Evolutionary conservation across 352 stramenopile genomes (phyloP).

Genomic region (Pythium coloratum): DNA sequence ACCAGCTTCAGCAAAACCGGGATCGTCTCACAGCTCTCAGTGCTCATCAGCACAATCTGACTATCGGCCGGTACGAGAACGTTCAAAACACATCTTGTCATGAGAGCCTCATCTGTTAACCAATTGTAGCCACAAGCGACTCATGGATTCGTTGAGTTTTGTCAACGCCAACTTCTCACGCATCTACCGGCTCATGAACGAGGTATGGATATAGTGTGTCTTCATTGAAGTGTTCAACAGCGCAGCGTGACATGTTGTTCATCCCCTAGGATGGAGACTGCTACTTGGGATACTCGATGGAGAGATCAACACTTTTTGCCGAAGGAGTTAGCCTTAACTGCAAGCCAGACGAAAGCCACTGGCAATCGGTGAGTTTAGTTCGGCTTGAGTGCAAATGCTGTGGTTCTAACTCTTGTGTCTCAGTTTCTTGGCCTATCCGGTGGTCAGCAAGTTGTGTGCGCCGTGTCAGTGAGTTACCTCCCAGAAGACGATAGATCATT

Average conservation of each 20-base stretch:
- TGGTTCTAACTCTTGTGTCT: background rate
- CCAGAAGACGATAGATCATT: background rate
- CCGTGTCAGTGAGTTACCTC: slow-evolving; percentile 29
- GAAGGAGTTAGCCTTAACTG: slow-evolving; percentile 41
- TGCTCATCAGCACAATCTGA: slow-evolving; percentile 12
- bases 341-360: slow-evolving; percentile 45
- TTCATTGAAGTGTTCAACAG: no score
- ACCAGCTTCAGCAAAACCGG: slow-evolving; percentile 6
- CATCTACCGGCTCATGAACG: slow-evolving; percentile 32
- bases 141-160: slow-evolving; percentile 10
- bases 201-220: slow-evolving; percentile 9
- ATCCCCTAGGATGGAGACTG: slow-evolving; percentile 36
- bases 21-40: background rate
- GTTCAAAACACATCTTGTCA: background rate
- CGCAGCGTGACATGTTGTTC: no score
- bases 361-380: slow-evolving; percentile 27
- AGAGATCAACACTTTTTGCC: slow-evolving; percentile 34
- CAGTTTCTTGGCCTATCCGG: slow-evolving; percentile 43
- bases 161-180: slow-evolving; percentile 31
- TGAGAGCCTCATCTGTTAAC: background rate
- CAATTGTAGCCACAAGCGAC: slow-evolving; percentile 7
- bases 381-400: background rate
- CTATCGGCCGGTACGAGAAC: slow-evolving; percentile 4
- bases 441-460: slow-evolving; percentile 41
- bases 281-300: slow-evolving; percentile 35